Percentiles rank a stretch among this genome's conserved stretches.
These are phyloP conservation scores for Apiotrichum sp. DNA, from an alignment of 1,284 basidiomycete genomes.

Conservation along the genomic window DNA sequence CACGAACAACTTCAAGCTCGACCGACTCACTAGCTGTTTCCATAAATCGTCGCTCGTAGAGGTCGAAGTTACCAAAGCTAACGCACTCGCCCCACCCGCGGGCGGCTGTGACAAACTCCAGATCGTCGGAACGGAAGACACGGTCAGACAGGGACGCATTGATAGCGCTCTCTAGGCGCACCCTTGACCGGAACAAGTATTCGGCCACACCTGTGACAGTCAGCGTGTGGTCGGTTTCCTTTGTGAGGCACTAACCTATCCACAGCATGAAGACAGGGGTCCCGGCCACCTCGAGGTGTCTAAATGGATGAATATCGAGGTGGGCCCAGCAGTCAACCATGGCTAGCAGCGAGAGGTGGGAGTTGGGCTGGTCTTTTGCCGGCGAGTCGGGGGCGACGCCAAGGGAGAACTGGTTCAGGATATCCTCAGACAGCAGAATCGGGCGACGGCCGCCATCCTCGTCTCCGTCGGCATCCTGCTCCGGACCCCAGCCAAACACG, in stretches of 20 bases:
- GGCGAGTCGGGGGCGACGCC: constrained; percentile 50
- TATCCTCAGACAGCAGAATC: constrained; percentile 77
- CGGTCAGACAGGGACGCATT: constrained; percentile 70
- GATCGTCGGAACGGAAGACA: constrained; percentile 80
- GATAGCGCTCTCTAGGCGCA: constrained; percentile 64
- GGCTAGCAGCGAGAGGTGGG: constrained; percentile 89
- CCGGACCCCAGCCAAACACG: constrained; percentile 63
- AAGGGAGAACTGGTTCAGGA: constrained; percentile 84
- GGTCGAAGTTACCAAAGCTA: constrained; percentile 82
- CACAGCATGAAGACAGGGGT: constrained; percentile 95
- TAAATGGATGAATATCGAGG: constrained; percentile 80
- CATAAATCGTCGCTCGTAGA: constrained; percentile 76
- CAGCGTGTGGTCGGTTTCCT: not conserved
- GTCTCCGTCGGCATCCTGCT: constrained; percentile 32
- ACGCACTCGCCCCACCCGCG: constrained; percentile 97
- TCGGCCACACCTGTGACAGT: constrained; percentile 67
- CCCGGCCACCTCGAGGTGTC: constrained; percentile 86
- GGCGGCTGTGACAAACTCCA: constrained; percentile 90
- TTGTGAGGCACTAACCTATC: constrained; percentile 57
- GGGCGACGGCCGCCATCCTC: constrained; percentile 50
- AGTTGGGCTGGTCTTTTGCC: constrained; percentile 57
- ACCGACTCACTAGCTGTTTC: constrained; percentile 57
- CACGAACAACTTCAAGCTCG: not conserved
- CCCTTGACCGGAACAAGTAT: constrained; percentile 72
- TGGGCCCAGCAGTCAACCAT: constrained; percentile 98